phyloP scores from a whole-genome alignment of 345 rosid genomes.

The Gossypium herbaceum region DNA sequence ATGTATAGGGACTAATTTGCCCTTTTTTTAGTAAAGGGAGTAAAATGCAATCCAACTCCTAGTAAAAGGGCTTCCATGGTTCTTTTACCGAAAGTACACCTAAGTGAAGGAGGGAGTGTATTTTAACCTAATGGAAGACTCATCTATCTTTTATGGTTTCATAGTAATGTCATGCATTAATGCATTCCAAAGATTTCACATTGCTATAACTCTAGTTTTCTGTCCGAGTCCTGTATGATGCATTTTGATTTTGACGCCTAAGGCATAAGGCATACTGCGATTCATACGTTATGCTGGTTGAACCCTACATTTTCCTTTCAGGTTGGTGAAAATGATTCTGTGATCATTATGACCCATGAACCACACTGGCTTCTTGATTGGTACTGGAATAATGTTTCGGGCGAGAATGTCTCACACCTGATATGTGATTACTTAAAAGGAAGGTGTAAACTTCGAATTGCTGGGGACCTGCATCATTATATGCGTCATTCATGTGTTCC shows the following conservation, averaged over 20 bases:
- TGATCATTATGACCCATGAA: slow-evolving; percentile 89
- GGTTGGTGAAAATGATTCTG: slow-evolving; percentile 62
- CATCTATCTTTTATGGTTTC: background rate
- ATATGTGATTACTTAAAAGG: slow-evolving; percentile 75
- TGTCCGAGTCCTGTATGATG: background rate
- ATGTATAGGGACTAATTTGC: too few species aligned
- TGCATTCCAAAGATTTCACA: background rate
- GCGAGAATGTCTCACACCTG: slow-evolving; percentile 78
- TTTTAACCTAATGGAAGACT: background rate
- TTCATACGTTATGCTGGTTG: too few species aligned
- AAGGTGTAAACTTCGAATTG: slow-evolving; percentile 91
- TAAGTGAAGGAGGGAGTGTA: background rate
- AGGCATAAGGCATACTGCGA: background rate
- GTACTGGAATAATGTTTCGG: slow-evolving; percentile 77
- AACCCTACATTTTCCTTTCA: too few species aligned
- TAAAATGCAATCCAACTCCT: too few species aligned
- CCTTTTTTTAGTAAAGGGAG: too few species aligned
- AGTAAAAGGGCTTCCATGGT: too few species aligned
- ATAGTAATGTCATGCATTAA: background rate
- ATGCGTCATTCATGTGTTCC: slow-evolving; percentile 90
- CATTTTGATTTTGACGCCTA: background rate
- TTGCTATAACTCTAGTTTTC: background rate
- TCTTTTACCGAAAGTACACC: too few species aligned
- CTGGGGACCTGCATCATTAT: slow-evolving; percentile 98
- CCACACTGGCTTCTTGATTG: slow-evolving; percentile 99